Percentiles rank a stretch among this genome's conserved stretches.
phyloP scores from a whole-genome alignment of 305 asterid species.

The Rubia balearica region DNA sequence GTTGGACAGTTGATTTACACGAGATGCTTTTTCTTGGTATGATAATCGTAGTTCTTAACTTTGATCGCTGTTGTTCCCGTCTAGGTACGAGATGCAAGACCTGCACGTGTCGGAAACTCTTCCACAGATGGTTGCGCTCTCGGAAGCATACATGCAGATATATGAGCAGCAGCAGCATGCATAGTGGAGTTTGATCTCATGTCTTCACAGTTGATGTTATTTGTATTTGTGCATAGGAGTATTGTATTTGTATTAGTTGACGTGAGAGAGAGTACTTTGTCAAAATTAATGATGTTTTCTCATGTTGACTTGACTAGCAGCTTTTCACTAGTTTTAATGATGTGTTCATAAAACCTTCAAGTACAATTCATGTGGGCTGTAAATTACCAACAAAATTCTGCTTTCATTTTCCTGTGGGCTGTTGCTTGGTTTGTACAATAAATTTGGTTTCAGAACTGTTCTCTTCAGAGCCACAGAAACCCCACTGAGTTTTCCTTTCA shows the following conservation, averaged over 20 bases:
- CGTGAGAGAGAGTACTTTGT: no score
- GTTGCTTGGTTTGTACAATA: background rate
- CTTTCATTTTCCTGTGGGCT: background rate
- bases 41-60: background rate
- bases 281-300: no score
- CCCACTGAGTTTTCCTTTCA: background rate
- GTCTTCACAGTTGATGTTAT: no score
- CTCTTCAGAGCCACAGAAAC: background rate
- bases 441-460: background rate
- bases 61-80: background rate
- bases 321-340: no score
- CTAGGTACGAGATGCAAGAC: slow-evolving; percentile 97
- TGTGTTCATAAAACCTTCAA: no score
- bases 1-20: background rate
- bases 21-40: background rate
- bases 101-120: slow-evolving; percentile 87
- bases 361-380: no score
- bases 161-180: slow-evolving; percentile 70
- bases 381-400: background rate
- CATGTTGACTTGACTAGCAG: no score
- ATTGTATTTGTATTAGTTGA: no score
- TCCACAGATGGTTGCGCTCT: slow-evolving; percentile 94
- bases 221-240: no score
- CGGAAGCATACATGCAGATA: slow-evolving; percentile 89
- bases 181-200: slow-evolving; percentile 24